These are phyloP conservation scores for Claviceps maximensis DNA, from an alignment of 2,329 filamentous ascomycete species.

Conservation along the genomic window DNA sequence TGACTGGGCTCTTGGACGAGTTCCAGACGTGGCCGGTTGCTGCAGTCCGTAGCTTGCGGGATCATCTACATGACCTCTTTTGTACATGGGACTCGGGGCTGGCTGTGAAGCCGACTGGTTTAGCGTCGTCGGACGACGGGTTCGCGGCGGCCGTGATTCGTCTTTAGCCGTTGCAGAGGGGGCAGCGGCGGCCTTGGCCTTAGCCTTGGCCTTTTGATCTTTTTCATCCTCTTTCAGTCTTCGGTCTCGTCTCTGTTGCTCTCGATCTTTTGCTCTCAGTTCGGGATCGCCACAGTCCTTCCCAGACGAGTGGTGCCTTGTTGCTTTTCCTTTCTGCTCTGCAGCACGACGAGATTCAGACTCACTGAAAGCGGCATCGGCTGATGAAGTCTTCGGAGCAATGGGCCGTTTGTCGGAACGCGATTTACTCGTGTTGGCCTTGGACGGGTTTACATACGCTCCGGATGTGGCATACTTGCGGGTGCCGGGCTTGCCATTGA, in stretches of 20 bases:
- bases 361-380: slow-evolving; percentile 24
- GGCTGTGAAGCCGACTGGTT: slow-evolving; percentile 21
- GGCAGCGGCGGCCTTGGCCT: neutral
- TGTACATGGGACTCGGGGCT: slow-evolving; percentile 16
- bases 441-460: slow-evolving; percentile 27
- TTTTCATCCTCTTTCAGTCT: slow-evolving; percentile 13
- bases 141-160: slow-evolving; percentile 16
- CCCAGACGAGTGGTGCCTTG: slow-evolving; percentile 9
- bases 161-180: slow-evolving; percentile 7
- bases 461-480: slow-evolving; percentile 34
- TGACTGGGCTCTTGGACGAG: slow-evolving; percentile 20
- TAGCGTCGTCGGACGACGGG: slow-evolving; percentile 16
- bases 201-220: slow-evolving; percentile 2
- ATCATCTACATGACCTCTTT: slow-evolving; percentile 21
- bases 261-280: slow-evolving; percentile 14
- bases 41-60: slow-evolving; percentile 23
- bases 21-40: slow-evolving; percentile 18
- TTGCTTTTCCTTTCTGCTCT: slow-evolving; percentile 16
- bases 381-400: slow-evolving; percentile 24
- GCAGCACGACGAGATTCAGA: slow-evolving; percentile 29
- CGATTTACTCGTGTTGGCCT: slow-evolving; percentile 38
- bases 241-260: slow-evolving; percentile 17
- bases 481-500: slow-evolving; percentile 25
- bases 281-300: slow-evolving; percentile 11
- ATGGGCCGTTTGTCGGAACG: slow-evolving; percentile 24